A percentile compares a stretch with the other conserved stretches of the same genome.
phyloP scores from a whole-genome alignment of 2,329 filamentous ascomycete genomes.

The Leptodontidium sp. region DNA sequence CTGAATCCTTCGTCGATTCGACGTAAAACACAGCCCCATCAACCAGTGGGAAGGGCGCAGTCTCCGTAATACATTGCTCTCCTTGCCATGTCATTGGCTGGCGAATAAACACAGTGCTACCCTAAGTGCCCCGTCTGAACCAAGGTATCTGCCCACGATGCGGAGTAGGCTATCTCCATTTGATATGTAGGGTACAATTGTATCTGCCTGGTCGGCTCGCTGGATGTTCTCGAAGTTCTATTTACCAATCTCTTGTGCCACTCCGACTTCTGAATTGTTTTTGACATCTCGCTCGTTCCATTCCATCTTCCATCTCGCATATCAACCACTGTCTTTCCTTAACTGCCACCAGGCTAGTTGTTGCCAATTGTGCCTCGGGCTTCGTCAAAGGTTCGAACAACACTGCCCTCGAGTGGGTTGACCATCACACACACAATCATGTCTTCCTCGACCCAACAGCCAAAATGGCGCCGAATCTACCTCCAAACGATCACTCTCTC shows the following conservation, averaged over 20 bases:
- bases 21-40: not conserved
- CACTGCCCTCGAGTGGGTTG: not conserved
- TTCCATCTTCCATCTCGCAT: not conserved
- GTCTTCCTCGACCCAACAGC: conserved; percentile 25
- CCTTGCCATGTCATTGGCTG: not conserved
- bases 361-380: not conserved
- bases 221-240: not conserved
- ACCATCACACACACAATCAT: conserved; percentile 7
- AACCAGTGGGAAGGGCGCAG: not conserved
- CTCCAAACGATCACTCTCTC: conserved; percentile 39
- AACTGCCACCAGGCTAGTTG: not conserved
- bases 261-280: not conserved
- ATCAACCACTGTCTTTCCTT: not conserved
- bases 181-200: not conserved
- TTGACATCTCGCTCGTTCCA: not conserved
- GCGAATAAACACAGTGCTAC: not conserved
- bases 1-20: not conserved
- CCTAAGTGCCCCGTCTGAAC: no score
- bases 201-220: not conserved
- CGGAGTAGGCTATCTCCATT: no score
- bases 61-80: not conserved
- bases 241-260: not conserved
- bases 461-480: conserved; percentile 39
- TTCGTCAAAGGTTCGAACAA: not conserved
- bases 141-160: no score